phyloP scores from a whole-genome alignment of 108 stramenopile species.

The Chaetoceros tenuissimus region DNA sequence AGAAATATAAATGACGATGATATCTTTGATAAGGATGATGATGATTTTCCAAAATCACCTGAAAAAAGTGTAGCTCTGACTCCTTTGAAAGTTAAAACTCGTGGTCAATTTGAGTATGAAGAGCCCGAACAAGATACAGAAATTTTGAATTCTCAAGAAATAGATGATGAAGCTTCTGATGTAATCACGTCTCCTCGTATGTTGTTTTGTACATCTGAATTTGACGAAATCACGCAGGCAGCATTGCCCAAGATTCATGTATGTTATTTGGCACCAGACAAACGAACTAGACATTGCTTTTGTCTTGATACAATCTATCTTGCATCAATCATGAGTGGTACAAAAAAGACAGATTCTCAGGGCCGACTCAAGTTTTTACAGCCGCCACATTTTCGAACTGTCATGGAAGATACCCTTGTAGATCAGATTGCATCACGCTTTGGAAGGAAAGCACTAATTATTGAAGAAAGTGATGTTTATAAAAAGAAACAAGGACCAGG shows the following conservation, averaged over 20 bases:
- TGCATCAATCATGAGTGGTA: conserved; percentile 18
- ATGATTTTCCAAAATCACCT: not conserved
- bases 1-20: not conserved
- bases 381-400: conserved; percentile 73
- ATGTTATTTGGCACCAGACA: conserved; percentile 64
- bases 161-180: conserved; percentile 10
- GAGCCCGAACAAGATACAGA: conserved; percentile 2
- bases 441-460: conserved; percentile 49
- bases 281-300: conserved; percentile 56
- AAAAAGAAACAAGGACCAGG: conserved; percentile 16
- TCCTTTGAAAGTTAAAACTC: not conserved
- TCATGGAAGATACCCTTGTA: conserved; percentile 64
- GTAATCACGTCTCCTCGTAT: not conserved
- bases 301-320: conserved; percentile 62
- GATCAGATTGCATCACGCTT: conserved; percentile 79
- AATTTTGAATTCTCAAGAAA: conserved; percentile 3
- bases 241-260: conserved; percentile 46
- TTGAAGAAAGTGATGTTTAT: conserved; percentile 50
- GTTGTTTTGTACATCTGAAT: conserved; percentile 36
- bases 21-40: conserved; percentile 6
- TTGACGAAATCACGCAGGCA: conserved; percentile 60
- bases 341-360: not conserved
- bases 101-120: not conserved
- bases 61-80: not conserved
- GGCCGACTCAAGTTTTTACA: conserved; percentile 45